Evolutionary conservation across 352 stramenopile species (phyloP), one percentile per base, ranked within the genome.

Genomic region (Phytophthora boehmeriae): DNA sequence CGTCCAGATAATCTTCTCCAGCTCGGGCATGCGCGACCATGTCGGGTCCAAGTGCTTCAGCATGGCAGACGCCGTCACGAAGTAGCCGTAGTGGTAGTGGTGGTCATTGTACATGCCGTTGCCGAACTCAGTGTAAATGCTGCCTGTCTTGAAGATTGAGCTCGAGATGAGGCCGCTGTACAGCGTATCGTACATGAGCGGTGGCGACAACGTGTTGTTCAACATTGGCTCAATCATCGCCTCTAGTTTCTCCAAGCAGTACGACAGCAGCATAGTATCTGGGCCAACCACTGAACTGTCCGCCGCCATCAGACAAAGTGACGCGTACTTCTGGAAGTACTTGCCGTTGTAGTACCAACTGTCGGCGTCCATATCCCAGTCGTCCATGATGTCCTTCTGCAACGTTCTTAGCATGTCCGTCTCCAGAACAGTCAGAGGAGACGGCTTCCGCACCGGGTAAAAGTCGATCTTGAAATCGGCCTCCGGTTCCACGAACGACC

Each of bases 31-130:
- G 1, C 70, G 57, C 27, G 32, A 56, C 75, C 76, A 88, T 9
- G 42, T 74, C 23, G 77, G 80, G 51, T 90, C 70, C 1, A 88
- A 50, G 39, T 86, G 72, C 41, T 69, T 72, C 6, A 84, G 46
- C n/a, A 90, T 88, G 2, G 80, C 80, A 2, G 76, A 83, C 0
- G 67, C 76, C 17, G 63, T 69, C 20, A 90, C 63, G 66, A 76
- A 90, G 64, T 90, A 90, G 13, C 78, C 80, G 61, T 82, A 90
- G 63, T 90, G 80, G 65, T 88, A 90, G 45, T 90, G 75, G 66
- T 90, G 78, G 54, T 90, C 80, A 61, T 90, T 90, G 66, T 90
- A 90, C 47, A 90, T 73, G 27, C 59, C 67, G 63, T 86, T 90
- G 45, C 80, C 80, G 56, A 87, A 90, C 27, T 90, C 78, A 2